Evolutionary conservation across 257 asterid species (phyloP).

Genomic region (Echium plantagineum): DNA sequence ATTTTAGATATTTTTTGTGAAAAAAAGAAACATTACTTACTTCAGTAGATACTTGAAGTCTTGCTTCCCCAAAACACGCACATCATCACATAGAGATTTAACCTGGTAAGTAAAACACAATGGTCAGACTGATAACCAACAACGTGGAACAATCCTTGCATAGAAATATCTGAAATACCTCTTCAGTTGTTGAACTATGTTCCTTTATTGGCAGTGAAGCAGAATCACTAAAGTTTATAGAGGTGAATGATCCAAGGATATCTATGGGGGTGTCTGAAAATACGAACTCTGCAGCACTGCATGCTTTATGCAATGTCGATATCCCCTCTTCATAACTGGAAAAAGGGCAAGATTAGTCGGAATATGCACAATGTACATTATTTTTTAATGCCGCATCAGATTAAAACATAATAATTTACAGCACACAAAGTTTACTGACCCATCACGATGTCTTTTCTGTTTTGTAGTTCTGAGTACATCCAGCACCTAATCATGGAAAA

Average conservation of each 20-base stretch:
- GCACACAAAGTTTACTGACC: constrained; percentile 26
- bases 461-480: constrained; percentile 70
- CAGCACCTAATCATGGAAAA: constrained; percentile 36
- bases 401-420: background rate
- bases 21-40: constrained; percentile 29
- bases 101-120: constrained; percentile 29
- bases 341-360: background rate
- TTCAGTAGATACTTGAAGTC: constrained; percentile 75
- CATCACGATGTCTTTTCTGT: constrained; percentile 86
- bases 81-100: constrained; percentile 75
- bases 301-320: constrained; percentile 58
- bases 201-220: constrained; percentile 54
- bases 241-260: constrained; percentile 65
- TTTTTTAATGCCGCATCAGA: background rate
- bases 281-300: constrained; percentile 66
- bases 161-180: constrained; percentile 29
- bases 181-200: constrained; percentile 66
- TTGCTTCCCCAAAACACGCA: constrained; percentile 81
- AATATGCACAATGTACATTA: background rate
- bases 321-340: constrained; percentile 88
- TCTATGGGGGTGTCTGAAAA: constrained; percentile 67
- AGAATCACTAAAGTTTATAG: constrained; percentile 59
- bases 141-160: background rate
- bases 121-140: background rate
- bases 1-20: background rate